Evolutionary conservation across 352 stramenopile genomes (phyloP), one percentile per base, ranked within the genome.

Genomic region (Globisporangium uncinulatum): DNA sequence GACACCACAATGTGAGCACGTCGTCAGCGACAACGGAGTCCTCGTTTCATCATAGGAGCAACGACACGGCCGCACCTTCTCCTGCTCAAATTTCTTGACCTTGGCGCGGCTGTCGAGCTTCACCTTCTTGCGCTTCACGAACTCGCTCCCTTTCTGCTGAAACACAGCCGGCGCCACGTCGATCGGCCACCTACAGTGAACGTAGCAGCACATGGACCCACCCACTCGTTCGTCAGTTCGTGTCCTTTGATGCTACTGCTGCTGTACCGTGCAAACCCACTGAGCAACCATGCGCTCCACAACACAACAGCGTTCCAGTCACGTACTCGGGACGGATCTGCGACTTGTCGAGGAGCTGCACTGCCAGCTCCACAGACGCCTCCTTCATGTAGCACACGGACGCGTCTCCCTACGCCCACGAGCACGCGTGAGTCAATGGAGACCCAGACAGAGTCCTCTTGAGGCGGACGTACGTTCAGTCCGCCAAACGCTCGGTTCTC

Each of bases 301-400:
- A 1, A 29, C 24, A 60, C 14, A 59, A 10, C 8, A 49, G 32
- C 21, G 37, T 11, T 29, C 15, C 31, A 39, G 6, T 39, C 34
- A 24, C 77, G 50, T 77, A 94, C 81, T 91, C 79, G 53, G 82
- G 84, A 49, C 84, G 78, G 46, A 94, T 89, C 24, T 81, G 66
- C 15, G 82, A 92, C 57, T 91, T 91, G 61, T 99, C 89, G 5
- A 99, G 80, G 14, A 99, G 69, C 58, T 98, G 83, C 14, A 98
- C 68, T 3, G 95, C 95, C 32, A 99, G 67, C 37, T 98, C 89
- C 1, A 99, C 95, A 5, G 91, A 98, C 42, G 96, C 93, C 37
- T 95, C 79, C 50, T 96, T 96, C 68, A 97, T 97, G 67, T 97
- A 99, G 66, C 95, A 98, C 21, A 99, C 78, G 4, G 89, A 96